Base-by-base conservation (phyloP, 768 basidiomycete genomes). In the Mycena polygramma region DNA sequence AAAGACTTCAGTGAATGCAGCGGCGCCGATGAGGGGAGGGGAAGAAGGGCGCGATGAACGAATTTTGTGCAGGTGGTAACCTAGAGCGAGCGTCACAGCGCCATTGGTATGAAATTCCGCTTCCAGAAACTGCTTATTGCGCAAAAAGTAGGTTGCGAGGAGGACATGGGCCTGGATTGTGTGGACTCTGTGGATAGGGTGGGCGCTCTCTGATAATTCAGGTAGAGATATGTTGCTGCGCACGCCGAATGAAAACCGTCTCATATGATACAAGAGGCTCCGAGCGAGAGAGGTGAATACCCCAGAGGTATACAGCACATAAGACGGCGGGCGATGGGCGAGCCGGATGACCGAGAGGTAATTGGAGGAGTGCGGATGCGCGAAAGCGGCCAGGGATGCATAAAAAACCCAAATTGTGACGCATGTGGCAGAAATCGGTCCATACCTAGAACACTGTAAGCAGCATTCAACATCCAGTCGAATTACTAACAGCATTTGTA, bases 161-260 rank as follows among this genome's bases (percentile, higher is more conserved):
- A 74, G 68, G 59, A 74, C 48, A 52, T 74, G 70, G 1, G 73
- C 73, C 55, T 74, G 73, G n/a, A 74, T 67, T 4, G 73, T 74
- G 61, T 74, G 73, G n/a, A 69, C 48, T 4, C 72, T 61, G 41
- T 73, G 72, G 14, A 55, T 62, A 4, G 72, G 41, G n/a, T 71
- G 69, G 54, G 52, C 59, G 14, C 57, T 71, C 13, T 68, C 63
- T 13, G 73, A 66, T 37, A 74, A 22, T 61, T 74, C 73, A n/a
- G 7, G 70, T 74, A 22, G 73, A 48, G 43, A 74, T 65, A 26
- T 74, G 73, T n/a, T 69, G 73, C 35, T 68, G 69, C 1, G 73
- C 70, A 22, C 70, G 73, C n/a, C 70, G 63, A 36, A 71, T 68
- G 39, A 74, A 71, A 49, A 74, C 59, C 4, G 60, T 43, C 49